Base-by-base conservation (phyloP, 1,284 basidiomycete species). In the Cerrena zonata region DNA sequence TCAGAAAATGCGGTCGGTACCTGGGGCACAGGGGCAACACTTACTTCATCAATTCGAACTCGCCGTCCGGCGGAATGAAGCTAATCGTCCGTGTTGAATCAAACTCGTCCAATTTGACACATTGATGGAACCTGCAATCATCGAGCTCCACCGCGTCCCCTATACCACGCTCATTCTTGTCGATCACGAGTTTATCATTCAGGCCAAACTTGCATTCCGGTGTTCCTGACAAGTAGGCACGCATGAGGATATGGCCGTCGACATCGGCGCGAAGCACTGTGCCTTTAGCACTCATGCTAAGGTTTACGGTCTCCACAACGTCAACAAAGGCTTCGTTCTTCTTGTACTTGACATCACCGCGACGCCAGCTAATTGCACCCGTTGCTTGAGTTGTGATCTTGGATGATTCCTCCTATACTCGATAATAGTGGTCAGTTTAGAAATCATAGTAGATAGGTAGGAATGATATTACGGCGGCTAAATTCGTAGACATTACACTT, bases 301-400 rank as follows among this genome's bases (percentile, higher is more conserved):
- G 69, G 65, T 99, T 98, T 55, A 99, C 89, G 7, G 82, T 94
- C 74, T 99, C 95, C 41, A 99, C 88, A 4, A 98, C 94, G 66
- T 98, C 94, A 7, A 98, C 94, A 61, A 97, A 98, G 0, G 94
- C 94, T 65, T 97, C 94, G 62, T 98, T 98, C 78, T 97, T 98
- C 71, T 95, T 85, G 71, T 98, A 97, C 67, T 94, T 95, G 63
- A 97, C 93, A 66, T 97, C 94, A 4, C 82, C 86, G 51, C 94
- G 76, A 48, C 94, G 75, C 94, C 94, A 97, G 62, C 88, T 94
- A 22, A 89, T 96, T 23, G 90, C 88, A 1, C 94, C 94, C 0
- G 94, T 96, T 2, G 94, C 94, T 73, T 98, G 95, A 23, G 86
- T 86, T 1, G 95, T 97, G 60, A 98, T 98, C 70, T 94, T 96